Evolutionary conservation across 108 stramenopile species (phyloP).

Genomic region (Fistulifera solaris): DNA sequence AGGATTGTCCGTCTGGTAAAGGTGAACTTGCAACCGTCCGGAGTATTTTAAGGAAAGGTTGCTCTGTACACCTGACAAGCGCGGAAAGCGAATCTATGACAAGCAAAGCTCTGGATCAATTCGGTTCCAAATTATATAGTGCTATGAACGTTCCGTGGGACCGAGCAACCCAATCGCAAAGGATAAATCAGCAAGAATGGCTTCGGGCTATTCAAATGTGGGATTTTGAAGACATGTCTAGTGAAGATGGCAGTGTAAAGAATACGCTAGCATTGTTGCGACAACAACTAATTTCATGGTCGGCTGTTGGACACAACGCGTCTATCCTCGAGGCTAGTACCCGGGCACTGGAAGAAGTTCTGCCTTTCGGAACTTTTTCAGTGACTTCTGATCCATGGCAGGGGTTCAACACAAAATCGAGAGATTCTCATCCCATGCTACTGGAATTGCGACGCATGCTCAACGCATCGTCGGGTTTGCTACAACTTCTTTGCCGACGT

Average conservation of each 20-base stretch:
- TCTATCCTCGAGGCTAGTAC: conserved; percentile 66
- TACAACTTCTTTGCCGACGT: conserved; percentile 43
- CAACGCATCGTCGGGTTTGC: conserved; percentile 55
- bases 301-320: conserved; percentile 74
- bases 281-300: conserved; percentile 80
- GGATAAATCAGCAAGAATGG: conserved; percentile 41
- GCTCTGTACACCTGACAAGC: background rate
- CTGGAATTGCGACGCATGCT: conserved; percentile 67
- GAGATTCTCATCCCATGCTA: conserved; percentile 61
- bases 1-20: background rate
- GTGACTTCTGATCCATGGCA: conserved; percentile 73
- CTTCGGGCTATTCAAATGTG: conserved; percentile 64
- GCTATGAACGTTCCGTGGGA: conserved; percentile 74
- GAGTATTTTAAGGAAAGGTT: too few species aligned
- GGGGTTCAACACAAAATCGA: conserved; percentile 29
- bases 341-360: conserved; percentile 56
- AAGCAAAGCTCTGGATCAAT: conserved; percentile 51
- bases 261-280: conserved; percentile 59
- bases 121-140: conserved; percentile 56
- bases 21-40: background rate
- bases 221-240: conserved; percentile 70
- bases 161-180: conserved; percentile 20
- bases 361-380: conserved; percentile 66
- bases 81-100: conserved; percentile 19
- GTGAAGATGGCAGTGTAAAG: conserved; percentile 25